These are phyloP conservation scores for Citrullus mucosospermus DNA, from an alignment of 306 rosid species.

Conservation along the genomic window DNA sequence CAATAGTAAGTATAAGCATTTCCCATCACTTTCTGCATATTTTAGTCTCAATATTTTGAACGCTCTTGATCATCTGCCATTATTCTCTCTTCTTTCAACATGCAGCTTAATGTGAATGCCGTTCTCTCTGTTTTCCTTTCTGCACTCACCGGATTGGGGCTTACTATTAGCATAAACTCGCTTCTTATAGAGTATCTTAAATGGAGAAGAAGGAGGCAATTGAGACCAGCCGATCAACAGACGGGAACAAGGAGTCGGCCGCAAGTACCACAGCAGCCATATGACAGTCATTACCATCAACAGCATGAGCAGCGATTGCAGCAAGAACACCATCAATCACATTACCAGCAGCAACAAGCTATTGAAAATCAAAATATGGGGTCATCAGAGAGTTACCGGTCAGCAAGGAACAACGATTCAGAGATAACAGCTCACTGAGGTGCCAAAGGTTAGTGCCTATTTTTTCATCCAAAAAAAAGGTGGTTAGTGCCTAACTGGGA, in stretches of 20 bases:
- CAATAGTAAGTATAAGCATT: conserved; percentile 49
- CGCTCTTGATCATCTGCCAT: neutral
- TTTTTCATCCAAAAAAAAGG: neutral
- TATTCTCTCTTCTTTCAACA: neutral
- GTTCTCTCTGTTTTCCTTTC: conserved; percentile 56
- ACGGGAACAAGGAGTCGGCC: conserved; percentile 7
- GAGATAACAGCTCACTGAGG: neutral
- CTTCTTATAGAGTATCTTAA: conserved; percentile 43
- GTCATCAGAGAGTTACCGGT: neutral
- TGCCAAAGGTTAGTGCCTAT: conserved; percentile 2
- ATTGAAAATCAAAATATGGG: neutral
- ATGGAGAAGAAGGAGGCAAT: conserved; percentile 52
- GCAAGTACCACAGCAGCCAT: conserved; percentile 16
- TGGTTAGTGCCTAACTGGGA: neutral
- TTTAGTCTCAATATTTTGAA: neutral
- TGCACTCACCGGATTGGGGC: conserved; percentile 68
- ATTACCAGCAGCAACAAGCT: neutral
- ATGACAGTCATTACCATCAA: neutral
- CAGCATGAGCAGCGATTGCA: neutral
- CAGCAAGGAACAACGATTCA: neutral
- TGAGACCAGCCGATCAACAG: conserved; percentile 1
- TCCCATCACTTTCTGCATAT: neutral
- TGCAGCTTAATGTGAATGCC: conserved; percentile 48
- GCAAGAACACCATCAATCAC: neutral
- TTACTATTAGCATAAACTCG: conserved; percentile 47